phyloP scores from a whole-genome alignment of 352 stramenopile genomes.

The Hyaloperonospora arabidopsidis region DNA sequence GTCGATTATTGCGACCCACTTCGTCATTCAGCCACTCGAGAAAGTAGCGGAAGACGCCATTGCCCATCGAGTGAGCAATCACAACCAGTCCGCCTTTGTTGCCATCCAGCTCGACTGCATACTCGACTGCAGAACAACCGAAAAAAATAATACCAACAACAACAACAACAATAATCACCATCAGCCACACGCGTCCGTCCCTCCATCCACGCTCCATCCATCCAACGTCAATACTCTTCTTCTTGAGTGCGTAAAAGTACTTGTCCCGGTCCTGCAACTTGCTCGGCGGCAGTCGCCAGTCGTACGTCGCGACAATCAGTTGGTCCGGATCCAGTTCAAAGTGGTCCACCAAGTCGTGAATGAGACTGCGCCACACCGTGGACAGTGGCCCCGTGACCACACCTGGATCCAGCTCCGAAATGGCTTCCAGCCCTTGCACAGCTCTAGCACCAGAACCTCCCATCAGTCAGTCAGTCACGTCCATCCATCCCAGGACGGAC shows the following conservation, averaged over 20 bases:
- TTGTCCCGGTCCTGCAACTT: conserved; percentile 66
- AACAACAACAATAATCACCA: conserved; percentile 1
- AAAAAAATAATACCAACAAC: conserved; percentile 3
- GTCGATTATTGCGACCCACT: conserved; percentile 60
- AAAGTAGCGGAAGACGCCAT: conserved; percentile 76
- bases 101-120: conserved; percentile 45
- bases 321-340: conserved; percentile 62
- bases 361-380: conserved; percentile 59
- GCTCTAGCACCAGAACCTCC: conserved; percentile 25
- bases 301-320: conserved; percentile 67
- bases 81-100: conserved; percentile 47
- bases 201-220: neutral
- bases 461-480: neutral
- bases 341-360: conserved; percentile 57
- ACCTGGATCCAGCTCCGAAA: conserved; percentile 67
- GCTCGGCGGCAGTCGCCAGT: conserved; percentile 71
- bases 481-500: neutral
- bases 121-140: conserved; percentile 38
- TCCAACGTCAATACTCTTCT: conserved; percentile 50
- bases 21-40: conserved; percentile 75
- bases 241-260: conserved; percentile 65
- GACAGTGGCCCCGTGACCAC: conserved; percentile 69
- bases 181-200: neutral
- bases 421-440: conserved; percentile 43
- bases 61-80: conserved; percentile 79